phyloP scores from a whole-genome alignment of 208 protist genomes.

The Histomonas meleagridis region DNA sequence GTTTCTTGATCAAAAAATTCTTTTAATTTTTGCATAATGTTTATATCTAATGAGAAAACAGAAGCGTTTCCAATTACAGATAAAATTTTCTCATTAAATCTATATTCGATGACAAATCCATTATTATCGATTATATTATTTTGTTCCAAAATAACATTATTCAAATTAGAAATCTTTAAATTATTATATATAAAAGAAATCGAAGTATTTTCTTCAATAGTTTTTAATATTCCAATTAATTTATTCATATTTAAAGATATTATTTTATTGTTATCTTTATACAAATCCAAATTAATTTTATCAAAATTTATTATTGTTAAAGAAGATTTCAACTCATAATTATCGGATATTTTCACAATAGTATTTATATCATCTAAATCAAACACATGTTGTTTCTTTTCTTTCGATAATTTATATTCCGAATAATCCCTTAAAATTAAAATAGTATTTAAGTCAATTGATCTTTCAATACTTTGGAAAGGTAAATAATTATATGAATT shows the following conservation, averaged over 20 bases:
- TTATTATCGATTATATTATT: not conserved
- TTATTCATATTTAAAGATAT: not conserved
- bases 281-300: not conserved
- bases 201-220: not conserved
- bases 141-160: not conserved
- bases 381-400: not conserved
- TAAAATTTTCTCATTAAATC: not conserved
- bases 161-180: not conserved
- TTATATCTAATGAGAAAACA: too few relatives aligned
- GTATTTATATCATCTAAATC: not conserved
- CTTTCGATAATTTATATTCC: not conserved
- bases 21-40: too few relatives aligned
- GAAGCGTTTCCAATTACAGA: not conserved
- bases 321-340: not conserved
- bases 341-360: not conserved
- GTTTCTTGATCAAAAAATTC: too few relatives aligned
- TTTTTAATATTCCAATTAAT: not conserved
- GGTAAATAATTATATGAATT: not conserved
- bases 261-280: not conserved
- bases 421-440: not conserved
- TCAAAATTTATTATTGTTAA: not conserved
- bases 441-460: not conserved
- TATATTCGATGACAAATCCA: not conserved
- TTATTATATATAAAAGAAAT: not conserved
- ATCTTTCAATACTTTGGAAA: not conserved